Conservation (phyloP, 768 basidiomycete genomes). For the Epithele typhae region DNA sequence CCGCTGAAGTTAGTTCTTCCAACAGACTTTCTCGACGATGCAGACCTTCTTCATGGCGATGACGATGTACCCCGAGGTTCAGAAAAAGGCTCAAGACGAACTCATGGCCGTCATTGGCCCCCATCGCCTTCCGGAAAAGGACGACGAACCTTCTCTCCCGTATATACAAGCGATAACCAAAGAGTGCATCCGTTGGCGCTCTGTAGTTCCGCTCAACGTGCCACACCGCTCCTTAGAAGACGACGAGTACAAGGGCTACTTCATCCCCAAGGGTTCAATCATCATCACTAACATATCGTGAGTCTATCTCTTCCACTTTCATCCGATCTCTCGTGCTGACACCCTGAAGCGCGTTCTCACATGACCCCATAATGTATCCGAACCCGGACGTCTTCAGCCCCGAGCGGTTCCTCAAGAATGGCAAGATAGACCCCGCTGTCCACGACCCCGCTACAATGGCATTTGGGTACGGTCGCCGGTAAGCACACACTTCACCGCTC, state of each 20-base stretch:
- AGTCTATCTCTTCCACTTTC: not conserved
- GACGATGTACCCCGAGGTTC: constrained; percentile 23
- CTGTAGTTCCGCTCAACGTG: constrained; percentile 19
- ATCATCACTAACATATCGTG: constrained; percentile 10
- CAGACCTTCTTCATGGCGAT: constrained; percentile 28
- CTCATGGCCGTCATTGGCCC: constrained; percentile 24
- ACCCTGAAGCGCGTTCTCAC: constrained; percentile 11
- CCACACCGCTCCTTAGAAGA: constrained; percentile 9
- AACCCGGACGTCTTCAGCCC: constrained; percentile 22
- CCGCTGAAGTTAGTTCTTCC: not conserved
- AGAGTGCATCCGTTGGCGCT: constrained; percentile 25
- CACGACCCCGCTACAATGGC: constrained; percentile 16
- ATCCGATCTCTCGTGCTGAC: not conserved
- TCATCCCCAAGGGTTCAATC: constrained; percentile 9
- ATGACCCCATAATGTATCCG: constrained; percentile 12
- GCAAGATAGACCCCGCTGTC: constrained; percentile 5
- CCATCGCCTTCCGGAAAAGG: constrained; percentile 21
- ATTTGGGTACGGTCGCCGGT: constrained; percentile 26
- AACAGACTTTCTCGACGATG: constrained; percentile 20
- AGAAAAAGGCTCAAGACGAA: constrained; percentile 24
- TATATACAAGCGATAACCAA: constrained; percentile 20
- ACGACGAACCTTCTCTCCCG: constrained; percentile 18
- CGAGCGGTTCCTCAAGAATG: constrained; percentile 17
- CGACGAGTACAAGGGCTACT: constrained; percentile 9
- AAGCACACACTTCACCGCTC: too few species aligned